A percentile compares a stretch with the other conserved stretches of the same genome.
Evolutionary conservation across 805 yeast genomes (phyloP).

Genomic region (Wickerhamiella lipophila): DNA sequence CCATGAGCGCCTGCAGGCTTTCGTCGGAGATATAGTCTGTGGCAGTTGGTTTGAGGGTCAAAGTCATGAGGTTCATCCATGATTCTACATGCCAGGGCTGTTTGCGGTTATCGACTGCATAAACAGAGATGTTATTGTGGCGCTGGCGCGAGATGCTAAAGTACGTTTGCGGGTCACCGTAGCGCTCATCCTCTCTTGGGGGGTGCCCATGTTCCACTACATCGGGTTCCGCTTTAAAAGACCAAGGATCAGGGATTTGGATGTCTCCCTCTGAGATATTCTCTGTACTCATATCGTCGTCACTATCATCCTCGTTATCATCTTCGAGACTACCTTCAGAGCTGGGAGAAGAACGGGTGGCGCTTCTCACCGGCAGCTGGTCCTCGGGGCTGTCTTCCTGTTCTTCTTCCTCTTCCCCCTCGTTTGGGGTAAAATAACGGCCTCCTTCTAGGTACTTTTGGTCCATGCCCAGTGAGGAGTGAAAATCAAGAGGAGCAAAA

Average conservation of each 20-base stretch:
- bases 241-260: conserved; percentile 8
- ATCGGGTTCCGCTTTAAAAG: conserved; percentile 2
- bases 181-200: neutral
- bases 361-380: no score
- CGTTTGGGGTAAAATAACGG: conserved; percentile 45
- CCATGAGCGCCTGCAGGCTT: conserved; percentile 18
- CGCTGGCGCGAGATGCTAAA: conserved; percentile 5
- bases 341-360: neutral
- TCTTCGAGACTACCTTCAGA: neutral
- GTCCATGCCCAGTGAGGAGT: conserved; percentile 57
- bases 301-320: neutral
- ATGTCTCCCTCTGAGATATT: neutral
- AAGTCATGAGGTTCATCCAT: neutral
- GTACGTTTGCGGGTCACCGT: conserved; percentile 3
- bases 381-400: no score
- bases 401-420: conserved; percentile 16
- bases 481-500: conserved; percentile 65
- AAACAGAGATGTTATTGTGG: neutral
- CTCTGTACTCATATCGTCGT: neutral
- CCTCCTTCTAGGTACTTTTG: conserved; percentile 85
- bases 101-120: neutral
- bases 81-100: conserved; percentile 3
- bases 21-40: conserved; percentile 3
- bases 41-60: neutral
- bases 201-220: neutral